phyloP scores from a whole-genome alignment of 2,329 filamentous ascomycete species.

The Zasmidium angulare region DNA sequence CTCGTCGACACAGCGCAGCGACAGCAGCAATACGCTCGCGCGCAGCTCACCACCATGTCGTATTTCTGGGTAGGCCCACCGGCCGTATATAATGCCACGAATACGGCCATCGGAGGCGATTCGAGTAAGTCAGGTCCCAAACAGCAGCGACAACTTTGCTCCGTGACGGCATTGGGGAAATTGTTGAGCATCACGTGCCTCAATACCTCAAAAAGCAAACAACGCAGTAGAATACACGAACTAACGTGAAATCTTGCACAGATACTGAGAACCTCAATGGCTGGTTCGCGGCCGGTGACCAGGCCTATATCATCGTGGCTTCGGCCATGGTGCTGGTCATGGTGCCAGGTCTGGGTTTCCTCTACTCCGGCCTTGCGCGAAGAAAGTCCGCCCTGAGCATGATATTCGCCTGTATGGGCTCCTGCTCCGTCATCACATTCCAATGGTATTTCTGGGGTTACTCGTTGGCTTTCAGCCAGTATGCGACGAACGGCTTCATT shows the following conservation, averaged over 20 bases:
- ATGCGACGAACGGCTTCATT: constrained; percentile 83
- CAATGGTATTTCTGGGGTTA: constrained; percentile 99
- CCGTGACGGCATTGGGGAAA: not conserved
- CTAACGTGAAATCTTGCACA: constrained; percentile 40
- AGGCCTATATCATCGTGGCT: constrained; percentile 87
- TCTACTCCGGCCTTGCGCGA: constrained; percentile 96
- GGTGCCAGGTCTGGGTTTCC: constrained; percentile 93
- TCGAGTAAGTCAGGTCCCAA: constrained; percentile 63
- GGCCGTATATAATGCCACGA: constrained; percentile 52
- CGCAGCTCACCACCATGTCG: constrained; percentile 40
- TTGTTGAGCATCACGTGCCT: constrained; percentile 13
- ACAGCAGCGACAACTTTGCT: not conserved
- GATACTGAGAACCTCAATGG: constrained; percentile 87
- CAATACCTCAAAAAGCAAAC: constrained; percentile 7
- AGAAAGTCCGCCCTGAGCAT: constrained; percentile 95
- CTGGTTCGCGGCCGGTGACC: constrained; percentile 89
- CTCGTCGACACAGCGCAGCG: not conserved
- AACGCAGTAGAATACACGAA: not conserved
- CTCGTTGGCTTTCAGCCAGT: constrained; percentile 84
- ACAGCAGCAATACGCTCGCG: not conserved
- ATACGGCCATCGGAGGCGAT: constrained; percentile 69
- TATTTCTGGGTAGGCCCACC: constrained; percentile 50
- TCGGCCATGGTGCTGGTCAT: constrained; percentile 94
- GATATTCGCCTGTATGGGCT: constrained; percentile 97
- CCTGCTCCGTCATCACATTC: constrained; percentile 85